Percentiles rank a stretch among this genome's conserved stretches.
phyloP scores from a whole-genome alignment of 805 yeast species.

The Teunomyces lycoperdinae region DNA sequence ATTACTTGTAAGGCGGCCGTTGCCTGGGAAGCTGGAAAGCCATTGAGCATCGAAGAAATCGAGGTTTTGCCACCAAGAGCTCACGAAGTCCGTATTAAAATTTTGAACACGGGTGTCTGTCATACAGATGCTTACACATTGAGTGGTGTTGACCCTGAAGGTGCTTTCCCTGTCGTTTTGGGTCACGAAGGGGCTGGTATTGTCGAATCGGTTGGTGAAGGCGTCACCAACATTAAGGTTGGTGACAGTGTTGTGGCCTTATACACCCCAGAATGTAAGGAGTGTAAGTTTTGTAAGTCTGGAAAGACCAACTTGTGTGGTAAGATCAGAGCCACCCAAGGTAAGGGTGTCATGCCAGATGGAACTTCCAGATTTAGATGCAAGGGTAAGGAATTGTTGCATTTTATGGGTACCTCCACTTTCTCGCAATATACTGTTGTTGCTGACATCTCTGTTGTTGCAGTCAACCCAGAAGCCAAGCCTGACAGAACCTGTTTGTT shows the following conservation, averaged over 20 bases:
- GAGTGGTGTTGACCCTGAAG: conserved; percentile 95
- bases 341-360: conserved; percentile 98
- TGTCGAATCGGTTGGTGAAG: conserved; percentile 94
- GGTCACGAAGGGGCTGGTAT: conserved; percentile 99
- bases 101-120: conserved; percentile 89
- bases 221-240: conserved; percentile 80
- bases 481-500: conserved; percentile 85
- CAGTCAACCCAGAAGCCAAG: conserved; percentile 80
- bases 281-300: conserved; percentile 91
- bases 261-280: conserved; percentile 94
- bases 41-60: conserved; percentile 77
- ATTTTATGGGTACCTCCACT: conserved; percentile 98
- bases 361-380: conserved; percentile 89
- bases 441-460: conserved; percentile 94
- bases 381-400: conserved; percentile 80
- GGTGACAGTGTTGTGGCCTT: conserved; percentile 94
- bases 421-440: conserved; percentile 97
- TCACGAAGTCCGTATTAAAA: conserved; percentile 93
- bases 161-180: conserved; percentile 85
- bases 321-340: conserved; percentile 94
- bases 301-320: conserved; percentile 98
- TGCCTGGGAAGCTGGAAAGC: conserved; percentile 93
- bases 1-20: conserved; percentile 94
- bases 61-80: conserved; percentile 94
- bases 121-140: conserved; percentile 98